These are phyloP conservation scores for Cladosporium sp. DNA, from an alignment of 2,329 filamentous ascomycete genomes.

Conservation along the genomic window DNA sequence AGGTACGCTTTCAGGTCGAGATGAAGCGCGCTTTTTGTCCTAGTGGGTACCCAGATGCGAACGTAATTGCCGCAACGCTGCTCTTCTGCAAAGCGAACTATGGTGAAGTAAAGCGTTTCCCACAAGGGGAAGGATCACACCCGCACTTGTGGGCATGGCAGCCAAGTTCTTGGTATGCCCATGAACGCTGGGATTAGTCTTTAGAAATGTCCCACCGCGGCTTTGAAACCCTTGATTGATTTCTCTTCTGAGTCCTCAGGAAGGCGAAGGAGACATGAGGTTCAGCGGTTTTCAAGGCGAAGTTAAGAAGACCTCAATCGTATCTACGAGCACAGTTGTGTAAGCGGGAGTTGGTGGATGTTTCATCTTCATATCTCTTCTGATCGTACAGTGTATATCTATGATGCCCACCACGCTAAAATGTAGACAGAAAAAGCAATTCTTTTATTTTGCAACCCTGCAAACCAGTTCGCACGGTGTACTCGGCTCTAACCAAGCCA, in stretches of 20 bases:
- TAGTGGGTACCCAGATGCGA: no score
- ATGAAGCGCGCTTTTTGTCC: background rate
- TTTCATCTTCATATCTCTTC: background rate
- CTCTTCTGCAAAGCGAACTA: no score
- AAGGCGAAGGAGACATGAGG: no score
- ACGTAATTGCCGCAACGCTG: no score
- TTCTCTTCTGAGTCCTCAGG: no score
- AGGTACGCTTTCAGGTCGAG: background rate
- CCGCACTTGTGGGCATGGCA: no score
- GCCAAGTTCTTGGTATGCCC: no score
- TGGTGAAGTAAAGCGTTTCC: background rate
- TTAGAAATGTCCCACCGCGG: no score
- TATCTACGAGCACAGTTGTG: background rate
- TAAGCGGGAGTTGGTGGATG: background rate
- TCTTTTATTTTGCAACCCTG: background rate
- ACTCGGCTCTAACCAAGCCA: conserved; percentile 13
- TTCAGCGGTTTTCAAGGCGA: no score
- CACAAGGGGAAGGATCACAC: background rate
- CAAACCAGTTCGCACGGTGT: background rate
- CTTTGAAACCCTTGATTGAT: no score
- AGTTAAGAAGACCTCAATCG: no score
- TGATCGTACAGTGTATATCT: background rate
- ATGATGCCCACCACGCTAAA: background rate
- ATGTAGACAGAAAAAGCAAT: background rate
- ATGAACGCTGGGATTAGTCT: no score